Evolutionary conservation across 208 protist species (phyloP).

Genomic region (Paratrypanosoma confusum): DNA sequence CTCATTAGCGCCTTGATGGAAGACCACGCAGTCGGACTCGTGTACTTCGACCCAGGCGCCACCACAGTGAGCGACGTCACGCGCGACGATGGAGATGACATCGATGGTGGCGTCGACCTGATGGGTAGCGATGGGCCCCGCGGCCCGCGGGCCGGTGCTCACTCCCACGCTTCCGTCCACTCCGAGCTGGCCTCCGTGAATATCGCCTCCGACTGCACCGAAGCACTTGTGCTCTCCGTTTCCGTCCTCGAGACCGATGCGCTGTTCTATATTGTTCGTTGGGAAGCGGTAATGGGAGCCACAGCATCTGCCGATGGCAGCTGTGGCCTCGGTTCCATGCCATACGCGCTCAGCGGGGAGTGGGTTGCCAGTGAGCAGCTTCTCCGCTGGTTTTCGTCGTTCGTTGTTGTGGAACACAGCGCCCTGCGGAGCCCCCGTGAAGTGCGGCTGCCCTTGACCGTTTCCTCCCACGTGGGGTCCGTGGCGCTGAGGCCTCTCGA

Average conservation of each 20-base stretch:
- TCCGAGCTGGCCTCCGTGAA: too few species aligned
- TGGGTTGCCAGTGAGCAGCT: conserved; percentile 3
- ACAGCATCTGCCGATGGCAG: neutral
- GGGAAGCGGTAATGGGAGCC: neutral
- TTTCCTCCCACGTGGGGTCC: conserved; percentile 1
- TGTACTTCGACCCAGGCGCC: too few species aligned
- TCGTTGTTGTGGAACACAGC: conserved; percentile 3
- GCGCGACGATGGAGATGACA: too few species aligned
- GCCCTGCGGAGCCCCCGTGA: neutral
- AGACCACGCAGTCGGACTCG: too few species aligned
- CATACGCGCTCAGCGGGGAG: conserved; percentile 1
- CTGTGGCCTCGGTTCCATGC: too few species aligned
- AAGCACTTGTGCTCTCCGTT: conserved; percentile 1
- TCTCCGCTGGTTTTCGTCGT: conserved; percentile 1
- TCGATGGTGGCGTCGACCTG: too few species aligned
- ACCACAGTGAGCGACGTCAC: too few species aligned
- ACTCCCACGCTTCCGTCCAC: too few species aligned
- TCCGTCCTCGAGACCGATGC: neutral
- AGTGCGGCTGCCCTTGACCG: conserved; percentile 4
- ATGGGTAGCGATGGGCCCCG: too few species aligned
- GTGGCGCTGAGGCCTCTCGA: neutral
- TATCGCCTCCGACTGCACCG: too few species aligned
- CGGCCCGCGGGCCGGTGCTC: too few species aligned
- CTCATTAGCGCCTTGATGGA: too few species aligned
- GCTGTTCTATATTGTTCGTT: conserved; percentile 4